These are phyloP conservation scores for Chaetomium sp. DNA, from an alignment of 2,329 filamentous ascomycete genomes.

Conservation along the genomic window DNA sequence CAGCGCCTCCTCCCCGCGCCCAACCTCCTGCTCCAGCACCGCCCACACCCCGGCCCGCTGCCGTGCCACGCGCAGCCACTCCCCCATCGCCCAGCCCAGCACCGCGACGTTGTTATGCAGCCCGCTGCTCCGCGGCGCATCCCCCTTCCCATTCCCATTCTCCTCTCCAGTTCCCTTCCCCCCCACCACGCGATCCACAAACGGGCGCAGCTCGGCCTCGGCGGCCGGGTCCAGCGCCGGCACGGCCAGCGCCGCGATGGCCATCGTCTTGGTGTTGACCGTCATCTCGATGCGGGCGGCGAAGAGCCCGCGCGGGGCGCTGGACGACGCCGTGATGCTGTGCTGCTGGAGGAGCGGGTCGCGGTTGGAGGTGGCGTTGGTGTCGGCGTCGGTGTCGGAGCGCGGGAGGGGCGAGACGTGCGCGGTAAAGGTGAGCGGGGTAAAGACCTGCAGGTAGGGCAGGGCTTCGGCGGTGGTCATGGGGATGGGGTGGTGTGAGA, in stretches of 20 bases:
- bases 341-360: conserved; percentile 55
- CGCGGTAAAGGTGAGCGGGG: conserved; percentile 64
- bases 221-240: conserved; percentile 60
- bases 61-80: conserved; percentile 65
- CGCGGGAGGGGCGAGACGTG: conserved; percentile 51
- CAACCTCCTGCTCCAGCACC: conserved; percentile 53
- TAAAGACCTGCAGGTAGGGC: conserved; percentile 72
- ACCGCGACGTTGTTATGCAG: conserved; percentile 60
- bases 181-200: conserved; percentile 49
- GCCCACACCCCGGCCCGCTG: conserved; percentile 66
- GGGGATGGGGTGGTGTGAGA: conserved; percentile 66
- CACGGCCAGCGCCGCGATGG: conserved; percentile 57
- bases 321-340: conserved; percentile 54
- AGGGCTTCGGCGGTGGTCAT: conserved; percentile 66
- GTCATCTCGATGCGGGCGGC: conserved; percentile 59
- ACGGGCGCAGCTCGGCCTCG: conserved; percentile 58
- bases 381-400: conserved; percentile 7
- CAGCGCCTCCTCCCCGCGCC: conserved; percentile 41
- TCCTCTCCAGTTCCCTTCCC: conserved; percentile 28
- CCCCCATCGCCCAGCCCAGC: conserved; percentile 67
- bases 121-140: conserved; percentile 39
- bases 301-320: conserved; percentile 57
- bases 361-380: background rate
- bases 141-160: conserved; percentile 25
- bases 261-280: conserved; percentile 56